Base-by-base conservation (phyloP, 306 rosid genomes). In the Pueraria montana region DNA sequence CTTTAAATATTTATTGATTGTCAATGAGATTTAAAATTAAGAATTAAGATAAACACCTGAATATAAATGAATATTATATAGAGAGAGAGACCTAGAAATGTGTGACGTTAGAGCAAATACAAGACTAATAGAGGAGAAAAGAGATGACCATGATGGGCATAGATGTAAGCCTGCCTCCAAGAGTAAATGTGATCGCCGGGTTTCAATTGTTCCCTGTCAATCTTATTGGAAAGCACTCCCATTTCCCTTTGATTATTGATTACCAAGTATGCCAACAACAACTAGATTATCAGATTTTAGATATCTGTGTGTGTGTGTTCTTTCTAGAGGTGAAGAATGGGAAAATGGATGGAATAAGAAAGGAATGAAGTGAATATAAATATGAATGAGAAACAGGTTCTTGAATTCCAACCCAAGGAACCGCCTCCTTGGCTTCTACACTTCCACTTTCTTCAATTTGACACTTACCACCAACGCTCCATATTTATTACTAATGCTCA, bases 181-280 rank as follows among this genome's bases (percentile, higher is more conserved):
- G 98, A 90, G 83, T 94, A 91, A 38, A 94, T 88, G 55, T 94
- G 98, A 89, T 94, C 94, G 0, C 94, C 97, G 2, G 92, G 85
- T 55, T 84, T 88, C 82, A 94, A 62, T 34, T 84, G 52, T 16
- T 84, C 79, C 87, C 80, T 21, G 6, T 84, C 74, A 75, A 90
- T 84, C 89, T 87, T 90, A 73, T 92, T 91, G 5, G 92, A 92
- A 16, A 92, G 69, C 78, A 92, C 21, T 58, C 94, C 96, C 96
- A 94, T 94, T 43, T 70, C 7, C 73, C 6, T 23, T 8, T 26
- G 49, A 71, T 48, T 13, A 11, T 12, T 67, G 18, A 9, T 26
- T 76, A 52, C 30, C 21, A 42, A 13, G 17, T 45, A 26, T 16
- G 46, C 14, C 79, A 56, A 72, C 49, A 20, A 55, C 21, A 34